Evolutionary conservation across 2,329 filamentous ascomycete genomes (phyloP), one percentile per base, ranked within the genome.

Genomic region (Colletotrichum spaethianum): DNA sequence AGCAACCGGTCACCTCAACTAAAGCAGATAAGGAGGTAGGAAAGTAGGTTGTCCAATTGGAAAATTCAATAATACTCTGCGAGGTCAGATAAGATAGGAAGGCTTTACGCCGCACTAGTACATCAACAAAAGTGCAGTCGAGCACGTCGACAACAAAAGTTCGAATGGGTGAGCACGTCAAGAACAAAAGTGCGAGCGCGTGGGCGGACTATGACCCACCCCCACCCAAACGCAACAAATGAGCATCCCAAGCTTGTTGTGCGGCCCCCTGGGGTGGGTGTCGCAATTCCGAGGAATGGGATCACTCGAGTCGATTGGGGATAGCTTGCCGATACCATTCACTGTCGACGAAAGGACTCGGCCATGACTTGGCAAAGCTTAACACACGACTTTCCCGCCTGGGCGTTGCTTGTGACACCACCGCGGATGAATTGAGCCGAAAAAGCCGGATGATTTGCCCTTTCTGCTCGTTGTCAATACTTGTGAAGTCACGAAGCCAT

Each of bases 141-240:
- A 78, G 79, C 73, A 46, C 57, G 57, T 60, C 44, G 83, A 80
- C 55, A 79, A 79, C 33, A 75, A 50, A n/a, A 82, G 72, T 64
- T 79, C 57, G 11, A 73, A 46, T 11, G 60, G 48, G 2, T 55
- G 3, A 72, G 74, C 7, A 75, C 64, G 44, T 74, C 74, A 60
- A 33, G 18, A 20, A 46, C 57, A 46, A 60, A 60, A 60, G 57
- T 46, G 57, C 57, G 7, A 83, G 5, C n/a, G 20, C n/a, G 44
- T 20, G n/a, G 18, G 20, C 11, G 73, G 0, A 80, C 78, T 0
- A 77, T 68, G 18, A 40, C 38, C 57, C 26, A 33, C 57, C 26
- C 56, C 40, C 57, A 60, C 40, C 16, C 18, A 1, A 1, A 40
- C n/a, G 14, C 40, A 46, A 26, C 57, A 46, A 60, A 60, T 60